Conservation (phyloP, 495 filamentous ascomycete species). For the Oidiodendron maius region DNA sequence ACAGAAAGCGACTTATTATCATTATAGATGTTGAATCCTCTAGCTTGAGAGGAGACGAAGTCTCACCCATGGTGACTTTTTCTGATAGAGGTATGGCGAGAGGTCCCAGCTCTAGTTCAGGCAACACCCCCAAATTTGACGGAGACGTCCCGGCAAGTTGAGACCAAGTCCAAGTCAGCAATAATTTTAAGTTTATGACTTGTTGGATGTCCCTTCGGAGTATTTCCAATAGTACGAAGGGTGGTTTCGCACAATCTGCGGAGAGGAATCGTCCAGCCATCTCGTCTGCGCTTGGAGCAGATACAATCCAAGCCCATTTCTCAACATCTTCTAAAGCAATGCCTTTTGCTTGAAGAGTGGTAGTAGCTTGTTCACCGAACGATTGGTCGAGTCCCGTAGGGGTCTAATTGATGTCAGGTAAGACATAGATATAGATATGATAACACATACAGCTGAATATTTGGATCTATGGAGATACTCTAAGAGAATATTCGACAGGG, state of each 20-base stretch:
- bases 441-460: background rate
- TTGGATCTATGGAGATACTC: background rate
- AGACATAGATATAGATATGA: background rate
- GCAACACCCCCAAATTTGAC: background rate
- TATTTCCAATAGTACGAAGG: conserved; percentile 17
- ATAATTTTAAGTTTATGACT: conserved; percentile 6
- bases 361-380: background rate
- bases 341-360: conserved; percentile 1
- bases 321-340: conserved; percentile 7
- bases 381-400: background rate
- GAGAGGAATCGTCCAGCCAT: conserved; percentile 14
- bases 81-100: background rate
- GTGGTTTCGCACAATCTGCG: background rate
- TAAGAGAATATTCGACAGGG: background rate
- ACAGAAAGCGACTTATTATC: conserved; percentile 12
- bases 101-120: background rate
- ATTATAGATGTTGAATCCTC: conserved; percentile 2
- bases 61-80: background rate
- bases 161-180: conserved; percentile 13
- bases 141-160: background rate
- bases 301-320: conserved; percentile 18
- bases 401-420: background rate
- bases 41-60: background rate
- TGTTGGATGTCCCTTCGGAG: conserved; percentile 8
- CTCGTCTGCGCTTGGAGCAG: conserved; percentile 2